phyloP scores from a whole-genome alignment of 805 yeast species.

The Pichia scutulata region DNA sequence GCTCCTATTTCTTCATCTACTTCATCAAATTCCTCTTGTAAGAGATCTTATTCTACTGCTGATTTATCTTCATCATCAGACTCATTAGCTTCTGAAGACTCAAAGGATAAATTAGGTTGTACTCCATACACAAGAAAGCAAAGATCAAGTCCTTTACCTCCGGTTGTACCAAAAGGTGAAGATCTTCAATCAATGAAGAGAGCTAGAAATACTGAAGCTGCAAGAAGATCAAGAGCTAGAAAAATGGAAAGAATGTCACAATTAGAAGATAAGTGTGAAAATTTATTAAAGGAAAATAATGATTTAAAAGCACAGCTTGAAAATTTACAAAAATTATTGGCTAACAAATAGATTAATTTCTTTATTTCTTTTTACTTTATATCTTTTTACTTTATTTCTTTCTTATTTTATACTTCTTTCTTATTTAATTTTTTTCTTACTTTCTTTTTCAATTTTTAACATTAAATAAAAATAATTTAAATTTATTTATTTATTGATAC shows the following conservation, averaged over 20 bases:
- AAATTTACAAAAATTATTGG: slow-evolving; percentile 40
- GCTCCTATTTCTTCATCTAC: background rate
- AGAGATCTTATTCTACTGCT: slow-evolving; percentile 22
- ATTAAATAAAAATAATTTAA: no score
- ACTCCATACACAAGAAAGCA: slow-evolving; percentile 73
- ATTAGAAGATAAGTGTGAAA: slow-evolving; percentile 70
- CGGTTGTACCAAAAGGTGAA: slow-evolving; percentile 48
- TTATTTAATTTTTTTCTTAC: background rate
- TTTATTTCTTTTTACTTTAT: background rate
- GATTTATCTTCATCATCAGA: slow-evolving; percentile 1
- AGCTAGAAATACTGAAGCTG: slow-evolving; percentile 97
- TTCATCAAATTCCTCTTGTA: background rate
- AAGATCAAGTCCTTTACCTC: slow-evolving; percentile 62
- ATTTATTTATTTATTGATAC: no score
- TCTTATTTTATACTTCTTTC: background rate
- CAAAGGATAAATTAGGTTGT: slow-evolving; percentile 66
- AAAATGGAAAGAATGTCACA: slow-evolving; percentile 83
- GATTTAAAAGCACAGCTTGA: slow-evolving; percentile 55
- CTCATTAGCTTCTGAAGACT: slow-evolving; percentile 13
- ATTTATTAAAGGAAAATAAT: slow-evolving; percentile 49
- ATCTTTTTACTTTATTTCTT: background rate
- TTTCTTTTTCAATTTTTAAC: no score
- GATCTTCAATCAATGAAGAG: slow-evolving; percentile 79
- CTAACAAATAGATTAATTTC: background rate
- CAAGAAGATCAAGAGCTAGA: slow-evolving; percentile 90